Base-by-base conservation (phyloP, 1,284 basidiomycete genomes). In the Athelia sp. region DNA sequence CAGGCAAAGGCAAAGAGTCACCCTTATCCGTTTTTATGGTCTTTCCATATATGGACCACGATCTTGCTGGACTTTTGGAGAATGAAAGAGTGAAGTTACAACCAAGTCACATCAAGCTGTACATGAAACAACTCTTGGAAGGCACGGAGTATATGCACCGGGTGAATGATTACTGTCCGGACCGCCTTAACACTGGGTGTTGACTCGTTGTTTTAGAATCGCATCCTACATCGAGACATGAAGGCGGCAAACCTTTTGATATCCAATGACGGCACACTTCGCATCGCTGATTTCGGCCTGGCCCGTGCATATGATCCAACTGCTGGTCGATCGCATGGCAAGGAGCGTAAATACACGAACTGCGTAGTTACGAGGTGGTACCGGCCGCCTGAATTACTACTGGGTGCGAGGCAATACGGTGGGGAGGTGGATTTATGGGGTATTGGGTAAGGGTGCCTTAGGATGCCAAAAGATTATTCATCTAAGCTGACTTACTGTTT, bases 311-410 rank as follows among this genome's bases (percentile, higher is more conserved):
- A 78, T 55, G 84, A 86, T 56, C 70, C 74, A 4, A 71, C 66
- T 22, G 65, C 73, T 19, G 69, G 66, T 3, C 57, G 68, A 64
- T 75, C 75, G 49, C 69, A 67, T 6, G 72, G 74, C 22, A 73
- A 74, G 49, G 82, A 84, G 49, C 75, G 80, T 42, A 84, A 87
- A 64, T 98, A 98, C 64, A 99, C 97, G 1, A 96, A 96, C 61
- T 97, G 93, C 68, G 97, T 99, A 22, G 96, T 99, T n/a, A 99
- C 96, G 9, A 75, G 95, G 40, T 99, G 97, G 96, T 99, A 99
- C 64, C 83, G 97, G 24, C 95, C 97, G 4, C 96, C 97, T 0
- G 96, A 99, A 71, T 74, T 99, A 2, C 73, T 99, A 15, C 78
- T 98, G 3, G 95, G 96, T 36, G 88, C 92, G 31, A 78, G 85